These are phyloP conservation scores for Suillus tomentosus DNA, from an alignment of 768 basidiomycete genomes.

Conservation along the genomic window DNA sequence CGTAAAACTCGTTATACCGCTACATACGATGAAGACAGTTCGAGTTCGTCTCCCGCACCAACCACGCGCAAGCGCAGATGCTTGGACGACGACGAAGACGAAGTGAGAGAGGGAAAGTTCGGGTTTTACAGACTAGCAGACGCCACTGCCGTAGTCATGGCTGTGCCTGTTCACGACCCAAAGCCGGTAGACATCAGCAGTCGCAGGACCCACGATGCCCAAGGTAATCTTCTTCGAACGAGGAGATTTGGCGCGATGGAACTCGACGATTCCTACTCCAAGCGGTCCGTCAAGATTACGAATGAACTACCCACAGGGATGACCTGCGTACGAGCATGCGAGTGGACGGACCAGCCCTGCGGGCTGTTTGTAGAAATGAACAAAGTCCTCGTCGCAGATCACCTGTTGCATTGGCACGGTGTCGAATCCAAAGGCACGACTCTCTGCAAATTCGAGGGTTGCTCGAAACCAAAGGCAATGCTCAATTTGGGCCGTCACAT, in stretches of 20 bases:
- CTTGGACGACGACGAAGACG: not conserved
- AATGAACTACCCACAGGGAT: not conserved
- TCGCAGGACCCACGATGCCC: not conserved
- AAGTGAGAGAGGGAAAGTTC: not conserved
- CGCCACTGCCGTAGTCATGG: not conserved
- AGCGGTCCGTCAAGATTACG: not conserved
- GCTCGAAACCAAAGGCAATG: not conserved
- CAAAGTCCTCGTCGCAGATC: not conserved
- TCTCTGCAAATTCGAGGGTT: not conserved
- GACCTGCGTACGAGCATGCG: not conserved
- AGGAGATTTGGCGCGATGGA: not conserved
- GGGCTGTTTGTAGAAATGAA: not conserved
- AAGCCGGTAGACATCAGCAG: not conserved
- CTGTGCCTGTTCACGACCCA: not conserved
- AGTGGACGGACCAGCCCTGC: not conserved
- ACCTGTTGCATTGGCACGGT: not conserved
- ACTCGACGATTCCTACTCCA: not conserved
- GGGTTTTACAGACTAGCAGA: not conserved
- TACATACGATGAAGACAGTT: not conserved
- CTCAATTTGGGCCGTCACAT: not conserved
- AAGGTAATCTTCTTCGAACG: not conserved
- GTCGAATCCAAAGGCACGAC: not conserved
- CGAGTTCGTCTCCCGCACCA: not conserved
- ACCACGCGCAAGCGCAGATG: not conserved
- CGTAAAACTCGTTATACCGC: not conserved